phyloP scores from a whole-genome alignment of 345 rosid genomes.

The Camelina sativa region DNA sequence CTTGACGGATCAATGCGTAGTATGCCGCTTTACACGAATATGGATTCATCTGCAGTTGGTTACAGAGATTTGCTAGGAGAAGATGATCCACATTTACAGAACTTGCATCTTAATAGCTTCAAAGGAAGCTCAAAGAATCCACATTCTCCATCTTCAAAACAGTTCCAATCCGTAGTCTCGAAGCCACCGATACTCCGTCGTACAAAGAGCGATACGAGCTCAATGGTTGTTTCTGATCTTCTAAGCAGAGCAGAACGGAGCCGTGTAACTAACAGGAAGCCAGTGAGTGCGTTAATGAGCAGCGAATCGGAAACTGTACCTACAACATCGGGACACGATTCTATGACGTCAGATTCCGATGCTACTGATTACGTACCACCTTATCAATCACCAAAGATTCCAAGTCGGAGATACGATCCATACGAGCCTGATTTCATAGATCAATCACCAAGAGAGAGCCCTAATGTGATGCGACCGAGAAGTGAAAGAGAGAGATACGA shows the following conservation, averaged over 20 bases:
- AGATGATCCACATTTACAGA: slow-evolving; percentile 49
- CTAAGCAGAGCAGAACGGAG: slow-evolving; percentile 33
- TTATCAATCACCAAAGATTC: slow-evolving; percentile 26
- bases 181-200: slow-evolving; percentile 70
- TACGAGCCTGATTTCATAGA: slow-evolving; percentile 28
- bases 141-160: slow-evolving; percentile 39
- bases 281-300: slow-evolving; percentile 33
- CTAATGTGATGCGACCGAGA: not conserved
- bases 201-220: slow-evolving; percentile 77
- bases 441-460: not conserved
- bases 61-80: slow-evolving; percentile 80
- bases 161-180: slow-evolving; percentile 34
- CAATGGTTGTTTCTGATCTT: slow-evolving; percentile 49
- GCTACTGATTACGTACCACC: slow-evolving; percentile 21
- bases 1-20: slow-evolving; percentile 90
- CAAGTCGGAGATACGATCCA: slow-evolving; percentile 18
- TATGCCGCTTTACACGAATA: slow-evolving; percentile 75
- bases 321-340: slow-evolving; percentile 39
- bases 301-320: slow-evolving; percentile 35
- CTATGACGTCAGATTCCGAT: slow-evolving; percentile 28
- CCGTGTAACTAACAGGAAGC: slow-evolving; percentile 38
- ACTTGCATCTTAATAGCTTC: slow-evolving; percentile 36
- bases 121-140: slow-evolving; percentile 40
- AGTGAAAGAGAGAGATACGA: slow-evolving; percentile 10
- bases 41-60: slow-evolving; percentile 77